Evolutionary conservation across 2,329 filamentous ascomycete species (phyloP).

Genomic region (Hypoxylon sp.): DNA sequence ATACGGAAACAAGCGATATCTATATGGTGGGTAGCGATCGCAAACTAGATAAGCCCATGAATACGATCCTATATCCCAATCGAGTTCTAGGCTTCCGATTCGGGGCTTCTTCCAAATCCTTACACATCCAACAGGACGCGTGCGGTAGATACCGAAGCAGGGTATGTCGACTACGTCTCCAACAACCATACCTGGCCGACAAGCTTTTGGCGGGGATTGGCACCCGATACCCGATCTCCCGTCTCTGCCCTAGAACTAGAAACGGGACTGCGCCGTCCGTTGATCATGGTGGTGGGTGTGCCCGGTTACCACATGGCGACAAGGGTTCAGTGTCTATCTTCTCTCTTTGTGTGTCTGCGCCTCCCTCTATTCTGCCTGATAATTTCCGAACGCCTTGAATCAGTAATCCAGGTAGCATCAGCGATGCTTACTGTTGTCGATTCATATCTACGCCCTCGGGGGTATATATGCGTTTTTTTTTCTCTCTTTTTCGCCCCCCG

Average conservation of each 20-base stretch:
- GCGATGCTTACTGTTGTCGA: conserved; percentile 27
- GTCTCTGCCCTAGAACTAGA: conserved; percentile 38
- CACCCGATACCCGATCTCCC: conserved; percentile 42
- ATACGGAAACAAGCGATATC: conserved; percentile 22
- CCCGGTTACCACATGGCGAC: conserved; percentile 50
- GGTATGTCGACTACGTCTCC: conserved; percentile 22
- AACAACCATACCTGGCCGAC: conserved; percentile 35
- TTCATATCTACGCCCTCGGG: conserved; percentile 32
- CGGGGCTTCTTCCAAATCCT: conserved; percentile 26
- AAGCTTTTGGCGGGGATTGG: conserved; percentile 38
- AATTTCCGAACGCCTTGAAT: conserved; percentile 47
- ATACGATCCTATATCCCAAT: conserved; percentile 22
- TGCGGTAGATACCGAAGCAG: conserved; percentile 17
- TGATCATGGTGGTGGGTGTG: conserved; percentile 34
- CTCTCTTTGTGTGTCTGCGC: conserved; percentile 5
- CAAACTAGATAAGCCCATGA: conserved; percentile 35
- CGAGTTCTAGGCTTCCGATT: conserved; percentile 35
- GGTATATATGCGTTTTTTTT: conserved; percentile 19
- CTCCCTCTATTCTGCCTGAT: conserved; percentile 39
- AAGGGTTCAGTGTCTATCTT: conserved; percentile 42
- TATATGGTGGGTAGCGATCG: conserved; percentile 33
- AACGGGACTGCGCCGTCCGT: conserved; percentile 44
- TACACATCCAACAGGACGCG: conserved; percentile 7
- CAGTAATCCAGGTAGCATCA: conserved; percentile 28
- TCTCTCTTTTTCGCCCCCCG: conserved; percentile 17